Percentiles rank a stretch among this genome's conserved stretches.
These are phyloP conservation scores for Backusella tuberculispora DNA, from an alignment of 192 early-diverging fungal genomes.

Conservation along the genomic window DNA sequence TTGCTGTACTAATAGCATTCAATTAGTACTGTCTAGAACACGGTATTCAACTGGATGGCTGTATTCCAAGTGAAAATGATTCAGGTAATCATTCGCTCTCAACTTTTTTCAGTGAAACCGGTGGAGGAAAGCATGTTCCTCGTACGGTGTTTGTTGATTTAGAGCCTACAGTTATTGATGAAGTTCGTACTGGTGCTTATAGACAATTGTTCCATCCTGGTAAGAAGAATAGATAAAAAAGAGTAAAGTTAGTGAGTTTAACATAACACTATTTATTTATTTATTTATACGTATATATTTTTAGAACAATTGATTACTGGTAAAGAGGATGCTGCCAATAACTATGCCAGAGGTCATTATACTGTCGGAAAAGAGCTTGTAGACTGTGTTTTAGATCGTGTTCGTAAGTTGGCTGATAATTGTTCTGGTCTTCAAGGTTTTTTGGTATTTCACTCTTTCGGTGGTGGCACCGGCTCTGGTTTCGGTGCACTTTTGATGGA, in stretches of 20 bases:
- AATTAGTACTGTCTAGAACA: slow-evolving; percentile 89
- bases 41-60: slow-evolving; percentile 95
- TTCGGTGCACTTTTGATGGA: slow-evolving; percentile 48
- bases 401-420: slow-evolving; percentile 97
- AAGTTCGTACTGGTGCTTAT: slow-evolving; percentile 99
- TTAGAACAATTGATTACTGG: slow-evolving; percentile 98
- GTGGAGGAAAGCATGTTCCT: slow-evolving; percentile 98
- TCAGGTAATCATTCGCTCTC: slow-evolving; percentile 64
- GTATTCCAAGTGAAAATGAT: slow-evolving; percentile 46
- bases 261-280: background rate
- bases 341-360: slow-evolving; percentile 99
- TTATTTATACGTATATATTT: slow-evolving; percentile 69
- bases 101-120: slow-evolving; percentile 99
- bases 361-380: slow-evolving; percentile 99
- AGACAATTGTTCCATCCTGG: slow-evolving; percentile 75
- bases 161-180: slow-evolving; percentile 95
- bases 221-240: background rate
- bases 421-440: slow-evolving; percentile 98
- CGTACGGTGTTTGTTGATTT: slow-evolving; percentile 99
- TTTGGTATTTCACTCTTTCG: slow-evolving; percentile 99
- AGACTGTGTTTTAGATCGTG: slow-evolving; percentile 91
- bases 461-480: slow-evolving; percentile 94
- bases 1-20: background rate
- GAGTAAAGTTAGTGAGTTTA: background rate
- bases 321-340: slow-evolving; percentile 99